Percentiles rank a stretch among this genome's conserved stretches.
Conservation (phyloP, 768 basidiomycete species). For the Fibroporia radiculosa region DNA sequence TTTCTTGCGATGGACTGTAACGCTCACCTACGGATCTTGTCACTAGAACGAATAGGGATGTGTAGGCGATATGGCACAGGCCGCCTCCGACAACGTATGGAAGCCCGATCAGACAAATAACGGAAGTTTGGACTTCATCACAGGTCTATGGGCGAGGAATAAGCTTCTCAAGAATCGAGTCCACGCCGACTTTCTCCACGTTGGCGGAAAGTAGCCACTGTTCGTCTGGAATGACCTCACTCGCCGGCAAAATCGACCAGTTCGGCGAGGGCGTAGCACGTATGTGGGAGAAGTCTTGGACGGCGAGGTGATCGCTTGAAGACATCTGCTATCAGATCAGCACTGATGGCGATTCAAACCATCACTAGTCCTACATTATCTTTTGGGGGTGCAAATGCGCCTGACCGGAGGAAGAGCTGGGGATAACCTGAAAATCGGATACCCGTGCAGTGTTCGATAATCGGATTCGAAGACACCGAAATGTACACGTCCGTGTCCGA, state of each 20-base stretch:
- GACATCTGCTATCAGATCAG: not conserved
- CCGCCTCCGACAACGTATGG: too few species aligned
- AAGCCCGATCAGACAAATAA: too few species aligned
- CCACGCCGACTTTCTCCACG: too few species aligned
- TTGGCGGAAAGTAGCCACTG: too few species aligned
- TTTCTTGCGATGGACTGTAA: too few species aligned
- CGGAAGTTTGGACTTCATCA: too few species aligned
- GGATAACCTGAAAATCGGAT: constrained; percentile 68
- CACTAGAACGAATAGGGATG: too few species aligned
- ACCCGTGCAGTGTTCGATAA: constrained; percentile 66
- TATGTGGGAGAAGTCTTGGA: constrained; percentile 87
- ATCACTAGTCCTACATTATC: not conserved
- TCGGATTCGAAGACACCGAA: constrained; percentile 58
- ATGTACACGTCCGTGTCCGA: constrained; percentile 57
- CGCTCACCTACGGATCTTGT: too few species aligned
- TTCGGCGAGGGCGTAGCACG: constrained; percentile 70
- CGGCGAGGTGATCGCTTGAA: constrained; percentile 33
- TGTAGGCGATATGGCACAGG: too few species aligned
- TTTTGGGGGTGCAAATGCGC: not conserved
- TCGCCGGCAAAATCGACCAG: constrained; percentile 36
- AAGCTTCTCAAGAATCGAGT: too few species aligned
- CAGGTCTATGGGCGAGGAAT: too few species aligned
- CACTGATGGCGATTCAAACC: too few species aligned
- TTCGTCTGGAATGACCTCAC: constrained; percentile 2
- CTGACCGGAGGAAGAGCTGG: constrained; percentile 15